phyloP scores from a whole-genome alignment of 2,329 filamentous ascomycete species.

The Fusarium tupiense region DNA sequence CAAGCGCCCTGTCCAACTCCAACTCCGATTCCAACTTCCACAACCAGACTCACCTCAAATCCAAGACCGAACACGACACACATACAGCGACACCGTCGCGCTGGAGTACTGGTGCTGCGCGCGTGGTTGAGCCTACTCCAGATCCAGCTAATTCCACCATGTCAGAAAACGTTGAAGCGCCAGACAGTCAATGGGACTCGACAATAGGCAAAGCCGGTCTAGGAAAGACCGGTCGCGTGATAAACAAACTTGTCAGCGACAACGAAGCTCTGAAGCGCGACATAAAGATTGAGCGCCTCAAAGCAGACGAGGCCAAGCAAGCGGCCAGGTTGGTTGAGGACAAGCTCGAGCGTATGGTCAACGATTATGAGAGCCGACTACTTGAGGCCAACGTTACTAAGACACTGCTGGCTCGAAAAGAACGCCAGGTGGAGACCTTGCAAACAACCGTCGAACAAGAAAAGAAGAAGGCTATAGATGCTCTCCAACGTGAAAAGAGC shows the following conservation, averaged over 20 bases:
- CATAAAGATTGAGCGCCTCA: conserved; percentile 70
- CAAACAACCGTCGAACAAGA: conserved; percentile 72
- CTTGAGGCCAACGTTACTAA: conserved; percentile 78
- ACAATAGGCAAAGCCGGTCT: conserved; percentile 75
- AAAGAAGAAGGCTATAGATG: conserved; percentile 67
- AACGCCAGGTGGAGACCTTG: conserved; percentile 77
- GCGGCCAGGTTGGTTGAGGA: conserved; percentile 74
- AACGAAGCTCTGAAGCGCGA: conserved; percentile 82
- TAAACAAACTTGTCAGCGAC: conserved; percentile 83
- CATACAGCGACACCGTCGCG: conserved; percentile 43
- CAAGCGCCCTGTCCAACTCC: conserved; percentile 57
- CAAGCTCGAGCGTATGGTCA: conserved; percentile 74
- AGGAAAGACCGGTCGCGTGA: conserved; percentile 80
- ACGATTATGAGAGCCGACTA: conserved; percentile 75
- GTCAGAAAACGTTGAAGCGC: conserved; percentile 49
- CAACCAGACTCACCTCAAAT: conserved; percentile 47
- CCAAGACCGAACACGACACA: conserved; percentile 49
- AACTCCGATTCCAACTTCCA: conserved; percentile 49
- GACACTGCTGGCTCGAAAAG: conserved; percentile 75
- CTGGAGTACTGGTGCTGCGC: conserved; percentile 47
- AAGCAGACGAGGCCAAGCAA: conserved; percentile 76
- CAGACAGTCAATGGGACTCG: conserved; percentile 66
- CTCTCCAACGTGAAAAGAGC: conserved; percentile 67
- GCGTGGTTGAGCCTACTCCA: conserved; percentile 45
- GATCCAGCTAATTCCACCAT: conserved; percentile 40